These are phyloP conservation scores for Ceratocystis variospora DNA, from an alignment of 2,329 filamentous ascomycete species.

Conservation along the genomic window DNA sequence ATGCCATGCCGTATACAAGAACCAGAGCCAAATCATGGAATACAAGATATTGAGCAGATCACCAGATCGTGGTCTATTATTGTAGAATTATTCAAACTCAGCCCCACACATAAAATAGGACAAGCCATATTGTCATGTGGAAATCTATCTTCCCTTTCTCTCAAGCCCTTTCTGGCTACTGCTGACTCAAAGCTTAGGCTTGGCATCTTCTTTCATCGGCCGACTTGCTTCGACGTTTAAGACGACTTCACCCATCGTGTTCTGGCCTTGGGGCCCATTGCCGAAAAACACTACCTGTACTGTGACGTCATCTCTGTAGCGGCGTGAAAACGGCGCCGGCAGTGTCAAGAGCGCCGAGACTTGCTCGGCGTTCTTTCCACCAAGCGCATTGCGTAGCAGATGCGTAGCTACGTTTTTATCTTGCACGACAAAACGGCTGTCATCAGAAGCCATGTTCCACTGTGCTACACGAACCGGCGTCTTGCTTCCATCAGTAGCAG, in stretches of 20 bases:
- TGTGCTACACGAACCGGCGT: conserved; percentile 80
- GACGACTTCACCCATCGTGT: conserved; percentile 54
- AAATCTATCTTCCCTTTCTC: not conserved
- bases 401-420: conserved; percentile 96
- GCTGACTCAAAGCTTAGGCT: conserved; percentile 29
- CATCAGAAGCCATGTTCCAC: conserved; percentile 67
- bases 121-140: not conserved
- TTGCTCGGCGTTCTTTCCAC: conserved; percentile 86
- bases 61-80: not conserved
- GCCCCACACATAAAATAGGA: not conserved
- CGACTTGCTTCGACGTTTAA: conserved; percentile 73
- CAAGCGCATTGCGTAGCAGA: conserved; percentile 84
- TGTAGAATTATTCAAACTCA: not conserved
- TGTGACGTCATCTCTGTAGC: conserved; percentile 90
- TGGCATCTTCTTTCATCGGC: conserved; percentile 25
- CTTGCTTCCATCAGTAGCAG: conserved; percentile 63
- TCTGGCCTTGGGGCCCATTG: conserved; percentile 46
- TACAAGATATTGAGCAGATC: not conserved
- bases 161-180: not conserved
- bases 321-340: conserved; percentile 75
- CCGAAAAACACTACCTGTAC: conserved; percentile 99
- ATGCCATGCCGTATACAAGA: not conserved
- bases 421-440: conserved; percentile 78
- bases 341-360: conserved; percentile 83
- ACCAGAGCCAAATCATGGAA: not conserved